Conservation (phyloP, 768 basidiomycete genomes). For the Ramaria sp. region DNA sequence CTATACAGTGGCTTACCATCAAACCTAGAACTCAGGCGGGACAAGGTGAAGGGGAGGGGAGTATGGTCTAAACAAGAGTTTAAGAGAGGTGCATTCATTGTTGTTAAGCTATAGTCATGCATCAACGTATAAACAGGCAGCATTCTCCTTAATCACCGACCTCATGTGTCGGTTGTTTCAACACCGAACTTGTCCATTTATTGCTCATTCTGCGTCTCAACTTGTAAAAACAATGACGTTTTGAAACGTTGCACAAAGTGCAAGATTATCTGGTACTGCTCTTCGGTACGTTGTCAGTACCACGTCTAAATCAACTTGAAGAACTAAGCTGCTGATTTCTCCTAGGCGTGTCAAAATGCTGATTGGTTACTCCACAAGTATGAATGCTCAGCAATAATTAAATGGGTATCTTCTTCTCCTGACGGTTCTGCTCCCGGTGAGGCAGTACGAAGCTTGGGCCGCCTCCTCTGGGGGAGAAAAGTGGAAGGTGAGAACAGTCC, state of each 20-base stretch:
- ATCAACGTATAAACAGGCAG: slow-evolving; percentile 35
- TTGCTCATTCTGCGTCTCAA: slow-evolving; percentile 59
- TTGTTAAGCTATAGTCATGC: neutral
- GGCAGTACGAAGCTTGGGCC: slow-evolving; percentile 67
- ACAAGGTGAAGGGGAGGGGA: slow-evolving; percentile 32
- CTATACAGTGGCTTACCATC: slow-evolving; percentile 28
- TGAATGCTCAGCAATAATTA: slow-evolving; percentile 65
- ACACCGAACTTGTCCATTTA: slow-evolving; percentile 44
- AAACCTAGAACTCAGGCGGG: slow-evolving; percentile 28
- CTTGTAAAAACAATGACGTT: slow-evolving; percentile 21
- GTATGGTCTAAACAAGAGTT: slow-evolving; percentile 29
- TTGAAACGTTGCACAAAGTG: slow-evolving; percentile 72
- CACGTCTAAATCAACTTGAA: neutral
- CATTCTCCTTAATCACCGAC: slow-evolving; percentile 43
- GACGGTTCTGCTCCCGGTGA: slow-evolving; percentile 55
- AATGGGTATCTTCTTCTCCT: slow-evolving; percentile 41
- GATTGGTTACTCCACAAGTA: slow-evolving; percentile 70
- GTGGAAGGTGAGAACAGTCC: slow-evolving; percentile 40
- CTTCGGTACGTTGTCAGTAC: slow-evolving; percentile 31
- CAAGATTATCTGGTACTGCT: slow-evolving; percentile 64
- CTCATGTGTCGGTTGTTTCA: slow-evolving; percentile 57
- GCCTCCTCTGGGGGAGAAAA: slow-evolving; percentile 58
- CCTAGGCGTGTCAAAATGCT: slow-evolving; percentile 53
- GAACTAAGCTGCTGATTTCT: neutral
- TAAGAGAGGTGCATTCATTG: slow-evolving; percentile 26